Conservation (phyloP, 495 filamentous ascomycete species). For the Podospora anserina region DNA sequence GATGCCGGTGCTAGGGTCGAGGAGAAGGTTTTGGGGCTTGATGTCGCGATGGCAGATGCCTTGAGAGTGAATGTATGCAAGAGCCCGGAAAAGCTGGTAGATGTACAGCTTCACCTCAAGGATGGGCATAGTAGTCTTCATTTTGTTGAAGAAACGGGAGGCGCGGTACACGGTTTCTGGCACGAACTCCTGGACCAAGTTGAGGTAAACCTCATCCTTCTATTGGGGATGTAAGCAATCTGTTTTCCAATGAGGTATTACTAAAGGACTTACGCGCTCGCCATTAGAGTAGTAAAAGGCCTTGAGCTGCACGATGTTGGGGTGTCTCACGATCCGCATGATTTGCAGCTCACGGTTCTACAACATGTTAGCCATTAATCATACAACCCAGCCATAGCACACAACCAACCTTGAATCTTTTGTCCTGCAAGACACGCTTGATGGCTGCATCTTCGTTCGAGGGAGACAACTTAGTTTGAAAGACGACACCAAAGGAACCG, state of each 20-base stretch:
- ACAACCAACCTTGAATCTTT: conserved; percentile 85
- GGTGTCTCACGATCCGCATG: conserved; percentile 98
- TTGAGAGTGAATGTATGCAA: conserved; percentile 99
- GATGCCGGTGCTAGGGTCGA: conserved; percentile 85
- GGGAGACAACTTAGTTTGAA: conserved; percentile 96
- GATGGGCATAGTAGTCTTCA: conserved; percentile 99
- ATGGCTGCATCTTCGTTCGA: conserved; percentile 97
- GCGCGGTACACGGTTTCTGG: conserved; percentile 98
- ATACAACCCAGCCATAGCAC: neutral
- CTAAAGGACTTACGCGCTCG: conserved; percentile 68
- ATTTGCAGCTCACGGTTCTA: conserved; percentile 99
- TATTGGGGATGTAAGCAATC: conserved; percentile 37
- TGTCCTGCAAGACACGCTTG: conserved; percentile 97
- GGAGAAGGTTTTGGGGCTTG: conserved; percentile 95
- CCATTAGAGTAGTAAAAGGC: conserved; percentile 99
- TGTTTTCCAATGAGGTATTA: neutral
- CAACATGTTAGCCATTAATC: conserved; percentile 35
- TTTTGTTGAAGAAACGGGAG: conserved; percentile 98
- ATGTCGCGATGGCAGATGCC: conserved; percentile 99
- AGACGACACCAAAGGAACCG: conserved; percentile 97
- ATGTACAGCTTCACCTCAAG: conserved; percentile 99
- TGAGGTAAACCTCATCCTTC: conserved; percentile 99
- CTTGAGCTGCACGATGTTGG: conserved; percentile 97
- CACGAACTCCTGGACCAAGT: conserved; percentile 96
- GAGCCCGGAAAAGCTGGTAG: conserved; percentile 96